Evolutionary conservation across 1,139 yeast genomes (phyloP), one percentile per base, ranked within the genome.

Genomic region (Entelexis paramagnoliae): DNA sequence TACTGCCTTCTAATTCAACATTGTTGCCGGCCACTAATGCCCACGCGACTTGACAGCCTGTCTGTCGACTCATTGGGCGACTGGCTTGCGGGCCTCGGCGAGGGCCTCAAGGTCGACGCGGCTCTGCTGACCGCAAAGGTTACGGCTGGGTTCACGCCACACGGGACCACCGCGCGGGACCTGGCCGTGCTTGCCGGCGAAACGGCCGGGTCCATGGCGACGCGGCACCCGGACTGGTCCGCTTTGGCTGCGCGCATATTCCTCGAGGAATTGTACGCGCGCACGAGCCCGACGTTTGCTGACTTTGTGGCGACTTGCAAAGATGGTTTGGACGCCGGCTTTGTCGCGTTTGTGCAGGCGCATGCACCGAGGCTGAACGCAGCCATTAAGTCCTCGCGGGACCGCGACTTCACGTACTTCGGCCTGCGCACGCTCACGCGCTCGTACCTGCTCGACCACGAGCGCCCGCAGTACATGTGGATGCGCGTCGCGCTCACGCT

Each of bases 201-300:
- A 67, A 83, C 91, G 30, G 84, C 93, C 49, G 95, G 95, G 28
- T 80, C 82, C 59, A 79, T 86, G 87, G 81, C 94, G 51, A 86
- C 95, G 14, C 76, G 80, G 51, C 96, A 88, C 66, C 95, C 95
- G 11, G 95, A 87, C 68, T 85, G 85, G 63, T 87, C 95, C 30
- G 74, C 76, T 26, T 73, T 88, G 60, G 96, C 95, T 28, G 95
- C 95, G 16, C 76, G 96, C 68, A 75, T 88, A 50, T 87, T 89
- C 33, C 79, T 85, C 46, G 77, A 86, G 29, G 78, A 80, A 62
- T 74, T 87, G 60, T 94, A 85, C 70, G 83, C 81, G 65, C 82
- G 78, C 67, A 85, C 95, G 38, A 78, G 82, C 49, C 77, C 79
- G 64, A 81, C 75, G 62, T 87, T 81, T 63, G 79, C 87, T 34